A percentile compares a stretch with the other conserved stretches of the same genome.
Evolutionary conservation across 805 yeast genomes (phyloP).

Genomic region (Candida corydali): DNA sequence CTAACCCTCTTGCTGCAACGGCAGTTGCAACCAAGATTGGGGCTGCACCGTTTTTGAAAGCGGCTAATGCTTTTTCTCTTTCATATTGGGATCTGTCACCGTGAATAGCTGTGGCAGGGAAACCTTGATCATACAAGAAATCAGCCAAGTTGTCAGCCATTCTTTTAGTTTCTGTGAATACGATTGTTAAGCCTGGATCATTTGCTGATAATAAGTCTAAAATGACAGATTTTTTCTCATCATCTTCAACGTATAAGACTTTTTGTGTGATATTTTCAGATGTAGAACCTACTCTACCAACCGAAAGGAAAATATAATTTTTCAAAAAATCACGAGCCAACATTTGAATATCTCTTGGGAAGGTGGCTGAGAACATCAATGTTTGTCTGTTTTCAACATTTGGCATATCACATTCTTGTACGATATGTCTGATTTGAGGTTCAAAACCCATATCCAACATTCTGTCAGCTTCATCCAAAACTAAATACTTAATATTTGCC

Average conservation of each 20-base stretch:
- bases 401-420: conserved; percentile 98
- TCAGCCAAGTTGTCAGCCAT: conserved; percentile 96
- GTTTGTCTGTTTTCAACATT: conserved; percentile 88
- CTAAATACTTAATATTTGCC: conserved; percentile 86
- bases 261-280: conserved; percentile 97
- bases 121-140: conserved; percentile 79
- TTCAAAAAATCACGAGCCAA: conserved; percentile 96
- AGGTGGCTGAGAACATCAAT: conserved; percentile 97
- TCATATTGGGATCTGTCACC: conserved; percentile 98
- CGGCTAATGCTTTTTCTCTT: conserved; percentile 95
- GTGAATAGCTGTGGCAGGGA: conserved; percentile 98
- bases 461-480: conserved; percentile 98
- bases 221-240: conserved; percentile 84
- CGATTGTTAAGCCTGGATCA: conserved; percentile 81
- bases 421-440: conserved; percentile 98
- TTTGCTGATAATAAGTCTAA: conserved; percentile 78
- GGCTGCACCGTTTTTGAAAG: conserved; percentile 87
- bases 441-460: conserved; percentile 99
- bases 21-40: conserved; percentile 98
- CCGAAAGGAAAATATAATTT: conserved; percentile 92
- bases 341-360: conserved; percentile 96
- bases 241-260: conserved; percentile 86
- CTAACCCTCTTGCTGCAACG: conserved; percentile 99
- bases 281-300: conserved; percentile 99
- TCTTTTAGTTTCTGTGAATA: conserved; percentile 97